Evolutionary conservation across 2,329 filamentous ascomycete genomes (phyloP).

Genomic region (Ophiostoma pallidulum): DNA sequence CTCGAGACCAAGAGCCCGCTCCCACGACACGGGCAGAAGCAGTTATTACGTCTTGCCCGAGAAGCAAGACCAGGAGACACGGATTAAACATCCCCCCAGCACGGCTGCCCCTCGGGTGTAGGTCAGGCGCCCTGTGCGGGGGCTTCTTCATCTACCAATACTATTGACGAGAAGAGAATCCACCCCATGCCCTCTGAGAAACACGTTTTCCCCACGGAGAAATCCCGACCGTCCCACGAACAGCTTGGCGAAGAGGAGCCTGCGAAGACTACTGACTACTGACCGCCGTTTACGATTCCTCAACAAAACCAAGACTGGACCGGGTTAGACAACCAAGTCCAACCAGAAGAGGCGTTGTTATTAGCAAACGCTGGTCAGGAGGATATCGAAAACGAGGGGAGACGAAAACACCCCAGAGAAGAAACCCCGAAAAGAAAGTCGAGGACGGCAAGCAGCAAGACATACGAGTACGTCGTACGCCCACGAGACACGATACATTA

Average conservation of each 20-base stretch:
- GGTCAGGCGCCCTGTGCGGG: too few species aligned
- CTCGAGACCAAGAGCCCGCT: too few species aligned
- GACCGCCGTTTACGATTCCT: constrained; percentile 4
- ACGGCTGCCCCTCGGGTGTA: too few species aligned
- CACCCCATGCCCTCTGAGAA: too few species aligned
- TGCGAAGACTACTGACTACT: not conserved
- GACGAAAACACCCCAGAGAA: not conserved
- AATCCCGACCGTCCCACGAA: too few species aligned
- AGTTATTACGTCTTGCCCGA: too few species aligned
- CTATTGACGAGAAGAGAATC: constrained; percentile 1
- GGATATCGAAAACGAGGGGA: not conserved
- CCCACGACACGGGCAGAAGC: too few species aligned
- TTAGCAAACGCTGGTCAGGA: constrained; percentile 1
- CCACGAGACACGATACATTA: too few species aligned
- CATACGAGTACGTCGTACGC: not conserved
- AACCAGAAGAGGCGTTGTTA: too few species aligned
- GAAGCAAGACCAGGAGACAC: too few species aligned
- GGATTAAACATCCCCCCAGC: too few species aligned
- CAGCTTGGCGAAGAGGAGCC: not conserved
- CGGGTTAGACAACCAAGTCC: too few species aligned
- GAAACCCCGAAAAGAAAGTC: not conserved
- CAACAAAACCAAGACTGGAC: constrained; percentile 6
- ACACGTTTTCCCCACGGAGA: not conserved
- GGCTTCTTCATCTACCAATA: not conserved
- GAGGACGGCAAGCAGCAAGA: not conserved